phyloP scores from a whole-genome alignment of 768 basidiomycete species.

The Rhodotorula toruloides region DNA sequence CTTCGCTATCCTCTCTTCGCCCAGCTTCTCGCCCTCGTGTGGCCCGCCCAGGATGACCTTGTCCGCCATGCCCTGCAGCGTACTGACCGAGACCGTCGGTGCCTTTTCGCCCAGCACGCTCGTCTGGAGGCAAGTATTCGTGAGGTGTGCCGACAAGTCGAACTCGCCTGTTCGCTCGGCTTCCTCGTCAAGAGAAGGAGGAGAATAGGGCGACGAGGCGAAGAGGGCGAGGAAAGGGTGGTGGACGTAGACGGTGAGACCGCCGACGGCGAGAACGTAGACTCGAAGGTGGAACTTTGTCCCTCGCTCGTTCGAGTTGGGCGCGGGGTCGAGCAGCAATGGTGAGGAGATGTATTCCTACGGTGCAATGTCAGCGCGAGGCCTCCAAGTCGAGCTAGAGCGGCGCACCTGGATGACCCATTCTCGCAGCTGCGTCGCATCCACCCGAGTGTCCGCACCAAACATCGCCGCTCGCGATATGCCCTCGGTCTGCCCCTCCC shows the following conservation, averaged over 20 bases:
- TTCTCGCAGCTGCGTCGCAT: constrained; percentile 81
- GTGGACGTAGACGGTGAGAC: constrained; percentile 65
- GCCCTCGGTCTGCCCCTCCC: constrained; percentile 3
- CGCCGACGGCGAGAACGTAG: constrained; percentile 59
- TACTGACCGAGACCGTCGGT: constrained; percentile 52
- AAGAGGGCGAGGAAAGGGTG: constrained; percentile 81
- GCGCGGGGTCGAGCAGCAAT: constrained; percentile 64
- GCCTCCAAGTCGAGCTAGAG: not conserved
- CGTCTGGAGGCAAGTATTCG: constrained; percentile 82
- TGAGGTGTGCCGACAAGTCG: constrained; percentile 70
- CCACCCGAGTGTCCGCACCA: constrained; percentile 53
- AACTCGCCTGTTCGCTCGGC: constrained; percentile 36
- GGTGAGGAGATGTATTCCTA: constrained; percentile 83
- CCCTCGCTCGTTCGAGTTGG: constrained; percentile 6
- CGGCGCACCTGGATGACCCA: constrained; percentile 83
- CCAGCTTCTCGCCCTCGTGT: constrained; percentile 41
- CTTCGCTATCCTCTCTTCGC: constrained; percentile 50
- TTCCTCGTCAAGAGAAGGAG: constrained; percentile 26
- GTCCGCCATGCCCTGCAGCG: constrained; percentile 43
- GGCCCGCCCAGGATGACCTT: constrained; percentile 40
- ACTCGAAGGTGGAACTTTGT: constrained; percentile 85
- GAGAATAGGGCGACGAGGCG: constrained; percentile 63
- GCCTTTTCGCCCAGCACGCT: constrained; percentile 59
- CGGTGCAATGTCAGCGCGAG: not conserved
- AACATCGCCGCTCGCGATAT: constrained; percentile 29